Base-by-base conservation (phyloP, 352 stramenopile species). In the Globisporangium emineosum region DNA sequence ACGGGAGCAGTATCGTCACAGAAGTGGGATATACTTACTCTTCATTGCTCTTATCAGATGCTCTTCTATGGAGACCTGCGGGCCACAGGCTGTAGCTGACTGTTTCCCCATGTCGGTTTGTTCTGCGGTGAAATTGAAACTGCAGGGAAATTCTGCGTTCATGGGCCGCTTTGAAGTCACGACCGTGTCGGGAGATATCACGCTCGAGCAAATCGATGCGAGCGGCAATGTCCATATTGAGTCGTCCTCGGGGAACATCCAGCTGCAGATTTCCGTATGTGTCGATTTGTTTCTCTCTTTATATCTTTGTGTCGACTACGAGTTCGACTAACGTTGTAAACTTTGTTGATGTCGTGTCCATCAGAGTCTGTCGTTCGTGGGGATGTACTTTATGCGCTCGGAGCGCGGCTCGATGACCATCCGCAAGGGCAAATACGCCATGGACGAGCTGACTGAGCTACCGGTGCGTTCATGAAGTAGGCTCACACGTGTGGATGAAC, bases 301-400 rank as follows among this genome's bases (percentile, higher is more conserved):
- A 21, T 27, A 32, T 23, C 25, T 32, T 13, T 37, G n/a, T 57
- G 8, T n/a, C n/a, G 6, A 40, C 30, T 27, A 21, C 30, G 3
- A 35, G 5, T 15, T 55, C n/a, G 49, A 15, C 25, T 17, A 29
- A 12, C 3, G 12, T 5, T 12, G 5, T 3, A 37, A 12, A 35
- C 49, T n/a, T 23, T 55, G 13, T 29, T 10, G 13, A 10, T 10
- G 13, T 23, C 25, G 21, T 56, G 19, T 23, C 3, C 1, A 25
- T 4, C 32, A 88, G 77, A 78, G 69, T 19, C 53, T 84, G 23
- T 77, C 81, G 30, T 93, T 90, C 66, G 57, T 71, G 1, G 81
- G 81, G 0, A 73, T 89, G 57, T 93, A 88, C 67, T 89, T 77
- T 66, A 67, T 90, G 61, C 74, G 75, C 32, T 93, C 84, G 12